Base-by-base conservation (phyloP, 192 early-diverging fungal species). In the Gigaspora rosea region DNA sequence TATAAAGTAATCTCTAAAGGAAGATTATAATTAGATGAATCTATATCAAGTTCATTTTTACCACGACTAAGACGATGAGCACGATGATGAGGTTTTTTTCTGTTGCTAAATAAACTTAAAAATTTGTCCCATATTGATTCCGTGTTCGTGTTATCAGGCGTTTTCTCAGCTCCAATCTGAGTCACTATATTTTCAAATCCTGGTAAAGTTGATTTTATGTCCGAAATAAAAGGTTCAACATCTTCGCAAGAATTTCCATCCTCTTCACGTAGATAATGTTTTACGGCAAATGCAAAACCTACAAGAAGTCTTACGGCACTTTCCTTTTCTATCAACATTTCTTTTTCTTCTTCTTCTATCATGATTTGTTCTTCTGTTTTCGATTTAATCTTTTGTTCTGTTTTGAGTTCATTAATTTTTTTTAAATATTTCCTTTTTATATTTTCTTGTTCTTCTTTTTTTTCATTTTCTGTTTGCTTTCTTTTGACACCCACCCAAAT, bases 251-350 rank as follows among this genome's bases (percentile, higher is more conserved):
- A 77, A 67, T 87, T 81, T 13, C 90, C 90, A 36, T 88, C 82
- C 75, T 97, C 92, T 73, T 88, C 87, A 47, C 95, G 91, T 46
- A 97, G 85, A 73, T 93, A 92, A 78, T 95, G 92, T 86, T 96
- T 98, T 56, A 90, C 89, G 0, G 92, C 86, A 56, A 92, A 83
- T 48, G 90, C 87, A 79, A 92, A 96, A 8, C 93, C 95, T 0
- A 93, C 85, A 48, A 95, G 57, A 12, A 98, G 80, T 79, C 94
- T 91, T 83, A 95, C 92, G 66, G 88, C 86, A 1, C 84, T 87
- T 36, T 78, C 84, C 68, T 93, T 91, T 80, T 95, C 91, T 27
- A 83, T 81, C 74, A 90, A 82, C 33, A 92, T 89, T 35, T 82
- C 76, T 9, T 85, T 80, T 68, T 82, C 64, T 8, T 71, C 81